These are phyloP conservation scores for Parsonsia alboflavescens DNA, from an alignment of 257 asterid species.

Conservation along the genomic window DNA sequence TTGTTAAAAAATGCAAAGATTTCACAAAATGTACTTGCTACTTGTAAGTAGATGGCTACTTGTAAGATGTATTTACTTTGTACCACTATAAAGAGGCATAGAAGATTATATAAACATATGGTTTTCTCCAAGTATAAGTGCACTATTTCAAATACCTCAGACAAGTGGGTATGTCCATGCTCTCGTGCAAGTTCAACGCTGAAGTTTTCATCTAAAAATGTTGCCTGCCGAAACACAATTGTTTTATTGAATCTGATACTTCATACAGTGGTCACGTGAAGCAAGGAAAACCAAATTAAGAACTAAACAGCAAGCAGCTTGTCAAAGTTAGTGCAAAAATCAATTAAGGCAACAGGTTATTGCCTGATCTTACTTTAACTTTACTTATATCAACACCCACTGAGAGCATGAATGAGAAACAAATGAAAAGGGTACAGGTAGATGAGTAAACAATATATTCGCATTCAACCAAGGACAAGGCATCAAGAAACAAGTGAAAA, in stretches of 20 bases:
- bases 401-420: background rate
- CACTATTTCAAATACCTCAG: conserved; percentile 49
- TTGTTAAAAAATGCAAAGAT: background rate
- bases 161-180: conserved; percentile 90
- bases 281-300: background rate
- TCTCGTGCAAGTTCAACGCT: conserved; percentile 77
- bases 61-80: background rate
- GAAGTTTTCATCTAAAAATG: conserved; percentile 78
- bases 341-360: background rate
- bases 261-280: background rate
- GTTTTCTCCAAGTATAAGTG: background rate
- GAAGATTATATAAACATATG: background rate
- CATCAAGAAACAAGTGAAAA: background rate
- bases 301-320: background rate
- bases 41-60: background rate
- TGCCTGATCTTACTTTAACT: background rate
- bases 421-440: too few species aligned
- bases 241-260: background rate
- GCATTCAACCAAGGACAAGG: background rate
- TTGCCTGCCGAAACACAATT: conserved; percentile 56
- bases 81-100: background rate
- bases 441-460: background rate
- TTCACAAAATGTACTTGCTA: conserved; percentile 4
- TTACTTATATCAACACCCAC: background rate
- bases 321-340: background rate